Percentiles rank a stretch among this genome's conserved stretches.
Evolutionary conservation across 2,329 filamentous ascomycete species (phyloP).

Genomic region (Neofusicoccum sp.): DNA sequence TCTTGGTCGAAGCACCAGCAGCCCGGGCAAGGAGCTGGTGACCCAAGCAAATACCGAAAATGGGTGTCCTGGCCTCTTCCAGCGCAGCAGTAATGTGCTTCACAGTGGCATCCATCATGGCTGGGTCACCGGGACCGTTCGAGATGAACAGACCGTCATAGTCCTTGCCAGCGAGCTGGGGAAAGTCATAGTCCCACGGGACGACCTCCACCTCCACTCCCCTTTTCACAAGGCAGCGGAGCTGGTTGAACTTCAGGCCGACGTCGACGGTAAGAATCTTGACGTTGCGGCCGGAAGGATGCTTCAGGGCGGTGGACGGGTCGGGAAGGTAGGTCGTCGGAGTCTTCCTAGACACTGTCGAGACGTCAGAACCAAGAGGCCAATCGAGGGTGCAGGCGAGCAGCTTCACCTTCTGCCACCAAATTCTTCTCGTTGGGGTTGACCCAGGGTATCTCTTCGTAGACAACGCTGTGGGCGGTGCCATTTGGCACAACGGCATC

Average conservation of each 20-base stretch:
- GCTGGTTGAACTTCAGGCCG: conserved; percentile 97
- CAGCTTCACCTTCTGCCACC: conserved; percentile 79
- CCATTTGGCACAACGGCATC: conserved; percentile 31
- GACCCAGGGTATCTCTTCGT: conserved; percentile 81
- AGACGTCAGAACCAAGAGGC: conserved; percentile 7
- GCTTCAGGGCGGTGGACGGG: conserved; percentile 68
- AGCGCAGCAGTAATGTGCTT: conserved; percentile 75
- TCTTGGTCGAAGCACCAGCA: conserved; percentile 78
- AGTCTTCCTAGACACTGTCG: conserved; percentile 78
- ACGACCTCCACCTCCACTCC: conserved; percentile 93
- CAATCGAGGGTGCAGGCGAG: background rate
- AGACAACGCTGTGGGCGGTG: conserved; percentile 47
- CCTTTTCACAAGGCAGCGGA: conserved; percentile 85
- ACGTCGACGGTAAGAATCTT: conserved; percentile 93
- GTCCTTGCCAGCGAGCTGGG: conserved; percentile 69
- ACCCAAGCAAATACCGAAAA: conserved; percentile 95
- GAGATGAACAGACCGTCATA: conserved; percentile 98
- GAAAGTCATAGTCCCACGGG: conserved; percentile 94
- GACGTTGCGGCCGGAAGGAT: conserved; percentile 82
- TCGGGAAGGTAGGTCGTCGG: conserved; percentile 83
- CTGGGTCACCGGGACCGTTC: conserved; percentile 94
- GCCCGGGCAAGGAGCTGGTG: conserved; percentile 90
- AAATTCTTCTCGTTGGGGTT: conserved; percentile 92
- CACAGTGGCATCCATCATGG: conserved; percentile 76
- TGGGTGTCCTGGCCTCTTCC: conserved; percentile 75